Base-by-base conservation (phyloP, 2,329 filamentous ascomycete genomes). In the Talaromyces atroroseus region DNA sequence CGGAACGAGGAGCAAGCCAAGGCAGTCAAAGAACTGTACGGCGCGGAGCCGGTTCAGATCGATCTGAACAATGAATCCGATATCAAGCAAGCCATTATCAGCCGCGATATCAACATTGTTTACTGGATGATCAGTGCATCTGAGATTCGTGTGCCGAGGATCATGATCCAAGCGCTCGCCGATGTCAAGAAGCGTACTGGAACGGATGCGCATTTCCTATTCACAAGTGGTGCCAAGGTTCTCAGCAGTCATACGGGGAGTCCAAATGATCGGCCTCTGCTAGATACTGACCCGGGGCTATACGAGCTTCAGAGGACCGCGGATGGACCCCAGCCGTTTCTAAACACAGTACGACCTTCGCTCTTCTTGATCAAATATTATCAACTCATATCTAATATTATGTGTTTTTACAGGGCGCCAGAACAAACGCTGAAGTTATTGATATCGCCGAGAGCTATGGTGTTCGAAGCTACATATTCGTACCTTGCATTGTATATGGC, bases 401-500 rank as follows among this genome's bases (percentile, higher is more conserved):
- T 14, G 16, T 34, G 23, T 29, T n/a, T 40, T 8, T 29, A 52
- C 44, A 78, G 74, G 73, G 73, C 2, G 58, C 77, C 2, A 59
- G 66, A 0, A 69, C 74, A 7, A 81, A 80, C 57, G 71, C 67
- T 38, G 64, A 57, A 0, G 67, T 81, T 8, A 75, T 80, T 36
- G 77, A 80, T 18, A 65, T 69, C 5, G 71, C 72, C 5, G 74
- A 77, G 23, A 61, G 61, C 11, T 58, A 71, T 14, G 77, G 76
- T 0, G 76, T 82, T 2, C 69, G 68, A 29, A 76, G 72, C 56
- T 82, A 82, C 60, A 74, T 82, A n/a, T 82, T 82, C 62, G 68
- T 67, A 0, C 80, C 80, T 1, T 82, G 80, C 60, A 76, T 82
- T 26, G 80, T 82, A 14, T 81, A 79, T 59, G 79, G 79, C 6